Conservation (phyloP, 1,284 basidiomycete genomes). For the Cryptococcus jaspeensis region DNA sequence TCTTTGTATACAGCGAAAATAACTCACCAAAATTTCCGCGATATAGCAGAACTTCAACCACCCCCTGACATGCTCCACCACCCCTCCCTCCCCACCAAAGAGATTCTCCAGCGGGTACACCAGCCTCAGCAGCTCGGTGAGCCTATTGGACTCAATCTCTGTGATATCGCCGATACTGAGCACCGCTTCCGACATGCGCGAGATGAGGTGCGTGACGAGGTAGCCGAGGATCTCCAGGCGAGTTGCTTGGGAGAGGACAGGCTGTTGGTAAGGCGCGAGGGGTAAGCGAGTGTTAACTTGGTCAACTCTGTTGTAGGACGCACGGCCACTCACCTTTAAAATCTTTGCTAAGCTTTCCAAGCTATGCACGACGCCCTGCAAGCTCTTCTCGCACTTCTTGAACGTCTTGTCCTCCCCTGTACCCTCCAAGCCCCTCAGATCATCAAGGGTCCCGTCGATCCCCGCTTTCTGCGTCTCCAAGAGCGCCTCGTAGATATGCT, state of each 20-base stretch:
- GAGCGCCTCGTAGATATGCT: slow-evolving; percentile 66
- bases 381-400: slow-evolving; percentile 70
- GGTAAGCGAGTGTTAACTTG: neutral
- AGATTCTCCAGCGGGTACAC: slow-evolving; percentile 74
- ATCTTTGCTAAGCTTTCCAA: slow-evolving; percentile 65
- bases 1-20: neutral
- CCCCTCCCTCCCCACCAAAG: slow-evolving; percentile 54
- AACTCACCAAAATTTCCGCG: slow-evolving; percentile 77
- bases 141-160: slow-evolving; percentile 78
- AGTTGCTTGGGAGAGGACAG: slow-evolving; percentile 60
- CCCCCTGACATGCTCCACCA: slow-evolving; percentile 65
- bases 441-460: slow-evolving; percentile 58
- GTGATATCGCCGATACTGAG: slow-evolving; percentile 84
- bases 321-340: slow-evolving; percentile 64
- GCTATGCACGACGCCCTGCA: slow-evolving; percentile 66
- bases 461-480: slow-evolving; percentile 62
- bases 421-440: slow-evolving; percentile 50
- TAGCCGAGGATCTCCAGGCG: slow-evolving; percentile 70
- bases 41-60: slow-evolving; percentile 95
- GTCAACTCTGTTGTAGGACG: neutral
- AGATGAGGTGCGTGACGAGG: slow-evolving; percentile 70
- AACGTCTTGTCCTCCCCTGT: slow-evolving; percentile 73
- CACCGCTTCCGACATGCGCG: slow-evolving; percentile 69
- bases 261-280: slow-evolving; percentile 6
- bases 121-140: slow-evolving; percentile 77